Evolutionary conservation across 2,329 filamentous ascomycete species (phyloP).

Genomic region (Colletotrichum costaricense): DNA sequence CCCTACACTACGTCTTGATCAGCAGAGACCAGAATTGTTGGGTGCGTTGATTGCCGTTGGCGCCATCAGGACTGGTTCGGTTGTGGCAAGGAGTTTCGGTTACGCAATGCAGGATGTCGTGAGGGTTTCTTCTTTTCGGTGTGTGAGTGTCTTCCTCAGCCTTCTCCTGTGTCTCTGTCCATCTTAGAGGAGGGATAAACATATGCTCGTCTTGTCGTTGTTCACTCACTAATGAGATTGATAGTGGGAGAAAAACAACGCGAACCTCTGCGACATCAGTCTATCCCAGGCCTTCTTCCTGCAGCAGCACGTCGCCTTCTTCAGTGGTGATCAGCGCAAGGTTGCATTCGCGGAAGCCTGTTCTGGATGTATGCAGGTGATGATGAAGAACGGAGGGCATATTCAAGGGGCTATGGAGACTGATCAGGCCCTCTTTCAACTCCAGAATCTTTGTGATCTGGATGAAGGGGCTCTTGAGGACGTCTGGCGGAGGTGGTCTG

Average conservation of each 20-base stretch:
- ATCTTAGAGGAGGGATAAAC: no score
- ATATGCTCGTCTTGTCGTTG: background rate
- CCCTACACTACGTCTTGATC: background rate
- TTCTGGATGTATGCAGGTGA: background rate
- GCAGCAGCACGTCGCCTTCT: constrained; percentile 13
- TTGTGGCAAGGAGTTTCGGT: background rate
- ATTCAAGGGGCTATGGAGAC: background rate
- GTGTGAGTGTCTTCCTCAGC: background rate
- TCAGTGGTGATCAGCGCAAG: constrained; percentile 1
- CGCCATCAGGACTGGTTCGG: background rate
- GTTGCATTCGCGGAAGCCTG: background rate
- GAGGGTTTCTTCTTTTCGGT: background rate
- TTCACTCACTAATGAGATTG: background rate
- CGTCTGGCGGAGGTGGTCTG: background rate
- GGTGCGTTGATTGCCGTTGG: constrained; percentile 1
- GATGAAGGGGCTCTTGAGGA: background rate
- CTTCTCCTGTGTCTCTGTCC: background rate
- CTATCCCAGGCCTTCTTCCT: constrained; percentile 16
- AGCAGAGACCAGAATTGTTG: background rate
- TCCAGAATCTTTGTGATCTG: background rate
- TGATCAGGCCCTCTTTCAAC: background rate
- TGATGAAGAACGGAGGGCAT: constrained; percentile 17
- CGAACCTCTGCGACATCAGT: background rate
- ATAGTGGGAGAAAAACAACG: constrained; percentile 12
- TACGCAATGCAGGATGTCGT: constrained; percentile 18